Evolutionary conservation across 2,329 filamentous ascomycete genomes (phyloP).

Genomic region (Cladophialophora immunda): DNA sequence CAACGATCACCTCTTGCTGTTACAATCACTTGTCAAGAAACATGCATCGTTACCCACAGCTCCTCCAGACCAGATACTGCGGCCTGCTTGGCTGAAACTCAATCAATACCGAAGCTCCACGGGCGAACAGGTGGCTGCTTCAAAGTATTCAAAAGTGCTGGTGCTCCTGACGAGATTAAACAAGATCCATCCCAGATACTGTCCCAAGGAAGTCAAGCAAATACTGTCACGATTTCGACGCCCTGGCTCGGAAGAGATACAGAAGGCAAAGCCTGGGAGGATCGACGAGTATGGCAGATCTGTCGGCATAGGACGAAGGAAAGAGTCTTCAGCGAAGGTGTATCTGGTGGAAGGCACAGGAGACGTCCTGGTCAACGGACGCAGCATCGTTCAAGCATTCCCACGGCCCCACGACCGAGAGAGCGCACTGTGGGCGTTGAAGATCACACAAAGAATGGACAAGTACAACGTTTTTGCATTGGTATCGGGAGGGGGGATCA

Average conservation of each 20-base stretch:
- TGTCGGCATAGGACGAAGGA: conserved; percentile 82
- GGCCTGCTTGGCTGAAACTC: conserved; percentile 81
- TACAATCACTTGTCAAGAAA: conserved; percentile 75
- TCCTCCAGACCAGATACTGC: conserved; percentile 70
- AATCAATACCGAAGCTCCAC: conserved; percentile 75
- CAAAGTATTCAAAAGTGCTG: conserved; percentile 81
- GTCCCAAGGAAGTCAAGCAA: conserved; percentile 72
- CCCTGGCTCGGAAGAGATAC: conserved; percentile 74
- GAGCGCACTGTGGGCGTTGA: conserved; percentile 90
- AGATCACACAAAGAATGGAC: conserved; percentile 81
- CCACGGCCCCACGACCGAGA: conserved; percentile 91
- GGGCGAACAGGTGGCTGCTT: conserved; percentile 76
- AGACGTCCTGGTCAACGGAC: conserved; percentile 89
- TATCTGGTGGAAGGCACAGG: conserved; percentile 93
- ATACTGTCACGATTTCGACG: conserved; percentile 77
- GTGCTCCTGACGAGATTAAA: conserved; percentile 81
- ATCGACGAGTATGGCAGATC: conserved; percentile 82
- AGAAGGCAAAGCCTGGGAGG: conserved; percentile 67
- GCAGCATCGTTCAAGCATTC: conserved; percentile 82
- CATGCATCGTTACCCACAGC: conserved; percentile 78
- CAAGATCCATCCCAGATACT: conserved; percentile 80
- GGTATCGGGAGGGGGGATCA: conserved; percentile 85
- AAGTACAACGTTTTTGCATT: conserved; percentile 97
- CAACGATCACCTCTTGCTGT: conserved; percentile 80
- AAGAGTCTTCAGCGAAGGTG: conserved; percentile 83